Base-by-base conservation (phyloP, 2,329 filamentous ascomycete species). In the Pseudogymnoascus sp. region DNA sequence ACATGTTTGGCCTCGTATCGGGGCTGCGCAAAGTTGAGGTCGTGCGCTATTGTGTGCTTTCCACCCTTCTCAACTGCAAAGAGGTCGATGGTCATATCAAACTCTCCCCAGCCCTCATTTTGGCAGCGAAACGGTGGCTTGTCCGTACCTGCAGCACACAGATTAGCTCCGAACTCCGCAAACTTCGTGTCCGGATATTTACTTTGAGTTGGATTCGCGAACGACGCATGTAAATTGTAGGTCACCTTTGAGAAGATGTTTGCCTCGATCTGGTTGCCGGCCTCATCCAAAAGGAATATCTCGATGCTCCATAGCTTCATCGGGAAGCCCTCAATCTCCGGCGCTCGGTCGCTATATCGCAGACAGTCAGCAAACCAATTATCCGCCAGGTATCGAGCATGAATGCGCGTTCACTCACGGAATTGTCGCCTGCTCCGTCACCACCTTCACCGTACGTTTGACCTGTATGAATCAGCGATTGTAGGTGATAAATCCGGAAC, bases 61-160 rank as follows among this genome's bases (percentile, higher is more conserved):
- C 88, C 86, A 64, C 85, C 88, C 81, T 97, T 97, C 77, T 95
- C 91, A 31, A 89, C 87, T 47, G 89, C 90, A 73, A 87, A 89
- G 69, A 96, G 83, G 66, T 90, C 86, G 72, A 97, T 95, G 59
- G 81, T 82, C 87, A 99, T 93, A 74, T 97, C 95, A 75, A 99
- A 99, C 78, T 97, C 95, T 72, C 95, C 95, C 95, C 95, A 99
- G 69, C 95, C 95, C 78, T 97, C 90, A 77, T 99, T 96, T 67
- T 86, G 82, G 76, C 96, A 96, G 68, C 83, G 83, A 79, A 97
- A 99, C 0, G 95, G 95, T 0, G 92, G 85, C 68, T 89, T 87
- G 73, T 87, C 88, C 79, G 96, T 89, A 23, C 85, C 90, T 95
- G 69, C 62, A 13, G 19, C 23, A 64, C 62, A 62, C 15, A 60